phyloP scores from a whole-genome alignment of 768 basidiomycete genomes.

The Myochromella boudieri region DNA sequence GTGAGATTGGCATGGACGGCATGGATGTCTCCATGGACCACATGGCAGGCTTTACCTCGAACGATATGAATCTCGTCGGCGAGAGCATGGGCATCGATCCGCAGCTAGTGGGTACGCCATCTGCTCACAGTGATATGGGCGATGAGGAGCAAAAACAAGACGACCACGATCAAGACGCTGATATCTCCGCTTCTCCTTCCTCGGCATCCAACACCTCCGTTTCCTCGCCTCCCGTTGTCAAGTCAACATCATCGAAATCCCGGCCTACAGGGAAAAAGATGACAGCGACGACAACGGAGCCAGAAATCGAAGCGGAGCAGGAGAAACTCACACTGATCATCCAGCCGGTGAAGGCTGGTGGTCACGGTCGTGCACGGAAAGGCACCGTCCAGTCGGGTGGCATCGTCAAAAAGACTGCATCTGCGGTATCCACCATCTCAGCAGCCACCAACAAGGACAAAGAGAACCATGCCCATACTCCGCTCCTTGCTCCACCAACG shows the following conservation, averaged over 20 bases:
- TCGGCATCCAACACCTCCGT: constrained; percentile 10
- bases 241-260: constrained; percentile 5
- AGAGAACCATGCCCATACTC: constrained; percentile 27
- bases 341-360: constrained; percentile 55
- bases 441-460: constrained; percentile 30
- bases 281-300: constrained; percentile 10
- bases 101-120: constrained; percentile 69
- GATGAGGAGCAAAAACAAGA: constrained; percentile 29
- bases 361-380: constrained; percentile 59
- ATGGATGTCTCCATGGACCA: constrained; percentile 17
- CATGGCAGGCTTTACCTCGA: constrained; percentile 12
- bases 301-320: constrained; percentile 26
- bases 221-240: constrained; percentile 14
- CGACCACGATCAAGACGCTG: constrained; percentile 19
- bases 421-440: constrained; percentile 17
- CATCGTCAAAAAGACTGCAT: constrained; percentile 55
- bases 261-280: constrained; percentile 11
- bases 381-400: constrained; percentile 77
- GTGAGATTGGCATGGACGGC: constrained; percentile 23
- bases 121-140: constrained; percentile 39
- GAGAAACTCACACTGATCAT: constrained; percentile 46
- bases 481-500: constrained; percentile 14
- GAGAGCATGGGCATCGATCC: constrained; percentile 59
- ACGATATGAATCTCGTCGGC: constrained; percentile 10
- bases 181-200: constrained; percentile 15